Percentiles rank a stretch among this genome's conserved stretches.
Evolutionary conservation across 1,139 yeast genomes (phyloP).

Genomic region (Candida sp.): DNA sequence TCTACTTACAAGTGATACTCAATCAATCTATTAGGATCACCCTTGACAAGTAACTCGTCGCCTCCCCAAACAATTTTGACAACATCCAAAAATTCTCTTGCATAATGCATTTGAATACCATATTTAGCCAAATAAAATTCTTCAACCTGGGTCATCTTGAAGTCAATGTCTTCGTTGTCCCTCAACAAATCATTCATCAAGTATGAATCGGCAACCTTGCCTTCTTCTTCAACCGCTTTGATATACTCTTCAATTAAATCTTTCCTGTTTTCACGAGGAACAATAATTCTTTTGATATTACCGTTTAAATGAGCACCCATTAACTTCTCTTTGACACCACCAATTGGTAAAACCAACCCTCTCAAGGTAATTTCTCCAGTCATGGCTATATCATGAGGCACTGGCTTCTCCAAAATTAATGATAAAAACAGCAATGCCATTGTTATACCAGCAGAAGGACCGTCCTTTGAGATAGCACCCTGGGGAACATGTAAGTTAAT

Average conservation of each 20-base stretch:
- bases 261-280: constrained; percentile 68
- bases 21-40: constrained; percentile 26
- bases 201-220: constrained; percentile 11
- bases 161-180: constrained; percentile 30
- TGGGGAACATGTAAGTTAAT: constrained; percentile 87
- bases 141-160: constrained; percentile 41
- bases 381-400: constrained; percentile 76
- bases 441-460: constrained; percentile 93
- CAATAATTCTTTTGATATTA: constrained; percentile 51
- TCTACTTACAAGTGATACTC: constrained; percentile 33
- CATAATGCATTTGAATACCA: constrained; percentile 60
- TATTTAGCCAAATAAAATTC: constrained; percentile 45
- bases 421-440: constrained; percentile 82
- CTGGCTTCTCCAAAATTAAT: constrained; percentile 62
- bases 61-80: constrained; percentile 63
- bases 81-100: constrained; percentile 78
- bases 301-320: constrained; percentile 79
- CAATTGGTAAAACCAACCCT: constrained; percentile 85
- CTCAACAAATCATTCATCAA: constrained; percentile 32
- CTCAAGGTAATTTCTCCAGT: constrained; percentile 90
- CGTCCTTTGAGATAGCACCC: constrained; percentile 88
- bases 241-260: constrained; percentile 64
- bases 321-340: constrained; percentile 83
- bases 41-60: constrained; percentile 29
- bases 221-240: constrained; percentile 30